A percentile compares a stretch with the other conserved stretches of the same genome.
Conservation (phyloP, 345 rosid genomes). For the Eucalyptus fibrosa region DNA sequence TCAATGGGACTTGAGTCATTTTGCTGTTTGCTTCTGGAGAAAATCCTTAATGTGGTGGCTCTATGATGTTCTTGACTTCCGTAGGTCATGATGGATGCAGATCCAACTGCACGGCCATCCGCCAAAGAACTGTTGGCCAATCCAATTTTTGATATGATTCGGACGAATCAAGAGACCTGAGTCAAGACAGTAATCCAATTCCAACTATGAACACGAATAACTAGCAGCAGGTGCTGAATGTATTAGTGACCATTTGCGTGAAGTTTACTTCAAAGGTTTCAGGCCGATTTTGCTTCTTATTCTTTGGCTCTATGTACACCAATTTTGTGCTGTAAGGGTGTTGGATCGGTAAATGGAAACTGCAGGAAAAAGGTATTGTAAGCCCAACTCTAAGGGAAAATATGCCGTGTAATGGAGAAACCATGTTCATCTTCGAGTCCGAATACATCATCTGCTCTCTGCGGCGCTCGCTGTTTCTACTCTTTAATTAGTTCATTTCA, state of each 20-base stretch:
- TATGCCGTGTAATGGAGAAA: not conserved
- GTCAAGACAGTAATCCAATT: not conserved
- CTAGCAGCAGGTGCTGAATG: not conserved
- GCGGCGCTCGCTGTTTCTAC: not conserved
- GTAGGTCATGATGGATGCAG: slow-evolving; percentile 70
- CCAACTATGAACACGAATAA: not conserved
- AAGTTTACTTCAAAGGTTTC: not conserved
- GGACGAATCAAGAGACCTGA: not conserved
- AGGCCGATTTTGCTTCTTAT: not conserved
- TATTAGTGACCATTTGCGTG: not conserved
- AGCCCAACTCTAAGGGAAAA: not conserved
- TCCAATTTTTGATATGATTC: slow-evolving; percentile 44
- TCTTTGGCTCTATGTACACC: not conserved
- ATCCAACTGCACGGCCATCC: slow-evolving; percentile 64
- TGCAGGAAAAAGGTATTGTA: not conserved
- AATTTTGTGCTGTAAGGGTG: not conserved
- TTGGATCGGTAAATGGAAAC: not conserved
- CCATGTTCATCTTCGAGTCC: not conserved
- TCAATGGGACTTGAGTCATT: not conserved
- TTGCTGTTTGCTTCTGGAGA: not conserved
- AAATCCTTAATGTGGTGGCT: not conserved
- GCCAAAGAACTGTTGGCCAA: slow-evolving; percentile 51
- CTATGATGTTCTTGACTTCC: not conserved
- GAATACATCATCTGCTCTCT: not conserved
- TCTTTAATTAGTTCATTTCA: not conserved